Evolutionary conservation across 306 rosid genomes (phyloP), one percentile per base, ranked within the genome.

Genomic region (Comarum palustre): DNA sequence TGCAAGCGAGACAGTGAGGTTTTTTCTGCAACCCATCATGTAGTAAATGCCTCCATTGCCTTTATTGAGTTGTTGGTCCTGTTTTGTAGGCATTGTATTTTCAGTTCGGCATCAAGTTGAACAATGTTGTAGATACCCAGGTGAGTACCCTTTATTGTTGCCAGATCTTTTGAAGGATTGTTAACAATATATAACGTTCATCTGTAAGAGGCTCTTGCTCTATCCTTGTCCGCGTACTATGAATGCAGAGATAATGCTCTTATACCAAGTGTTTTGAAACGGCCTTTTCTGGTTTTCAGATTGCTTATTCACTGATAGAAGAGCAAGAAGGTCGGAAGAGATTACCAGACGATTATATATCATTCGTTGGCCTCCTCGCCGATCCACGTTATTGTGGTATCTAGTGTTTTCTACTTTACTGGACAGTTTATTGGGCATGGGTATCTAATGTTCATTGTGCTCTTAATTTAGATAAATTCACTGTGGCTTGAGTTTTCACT

Each of bases 1-100:
- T 95, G 99, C 92, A 95, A 88, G 88, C 89, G 99, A 71, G 99
- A 95, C 38, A 91, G 99, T 55, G 99, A 95, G 97, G 99, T 95
- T 80, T 80, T 80, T 58, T 69, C 69, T 50, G 61, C 63, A 65
- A 48, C 60, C 65, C 50, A 50, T 60, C 76, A 32, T 74, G 29
- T 42, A 42, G 22, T 47, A 58, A 29, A 27, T 69, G 38, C 50
- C 29, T 43, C 58, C 59, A 48, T 65, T 63, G 50, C 58, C 10
- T 20, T 63, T 82, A 59, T 65, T 42, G 77, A 71, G 43, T 62
- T 71, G 39, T 59, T 68, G 12, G 74, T 70, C 13, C 79, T 82
- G 24, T 79, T 76, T 80, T 86, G 64, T 71, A 95, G 99, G 97
- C 99, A 70, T 75, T 95, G 85, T 90, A 83, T 85, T 95, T 91